Percentiles rank a stretch among this genome's conserved stretches.
These are phyloP conservation scores for Coemansia sp. DNA, from an alignment of 192 early-diverging fungal genomes.

Conservation along the genomic window DNA sequence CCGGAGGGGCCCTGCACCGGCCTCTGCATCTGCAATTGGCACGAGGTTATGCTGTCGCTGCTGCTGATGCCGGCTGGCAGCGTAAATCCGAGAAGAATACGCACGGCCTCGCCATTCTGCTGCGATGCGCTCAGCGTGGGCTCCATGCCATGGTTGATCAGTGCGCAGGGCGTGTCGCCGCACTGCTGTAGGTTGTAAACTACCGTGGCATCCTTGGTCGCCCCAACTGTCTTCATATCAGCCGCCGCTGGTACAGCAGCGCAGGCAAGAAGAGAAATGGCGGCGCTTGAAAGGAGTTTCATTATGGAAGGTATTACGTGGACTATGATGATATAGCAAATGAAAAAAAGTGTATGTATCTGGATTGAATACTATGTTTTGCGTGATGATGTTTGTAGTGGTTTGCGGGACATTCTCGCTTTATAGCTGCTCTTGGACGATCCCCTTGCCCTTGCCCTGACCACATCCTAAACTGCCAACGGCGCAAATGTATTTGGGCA, in stretches of 20 bases:
- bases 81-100: slow-evolving; percentile 13
- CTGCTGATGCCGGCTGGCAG: slow-evolving; percentile 10
- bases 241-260: background rate
- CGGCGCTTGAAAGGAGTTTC: background rate
- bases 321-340: background rate
- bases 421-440: background rate
- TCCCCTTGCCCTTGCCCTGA: background rate
- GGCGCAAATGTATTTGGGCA: background rate
- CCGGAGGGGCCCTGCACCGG: slow-evolving; percentile 8
- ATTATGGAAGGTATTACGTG: background rate
- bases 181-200: slow-evolving; percentile 10
- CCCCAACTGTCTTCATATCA: background rate
- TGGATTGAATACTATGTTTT: background rate
- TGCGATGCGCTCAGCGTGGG: slow-evolving; percentile 12
- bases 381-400: background rate
- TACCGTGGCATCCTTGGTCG: slow-evolving; percentile 22
- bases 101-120: slow-evolving; percentile 10
- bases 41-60: slow-evolving; percentile 8
- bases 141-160: slow-evolving; percentile 23
- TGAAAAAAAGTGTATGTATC: background rate
- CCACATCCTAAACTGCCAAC: background rate
- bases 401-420: background rate
- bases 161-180: slow-evolving; percentile 18
- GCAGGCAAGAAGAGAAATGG: background rate
- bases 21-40: slow-evolving; percentile 22